Evolutionary conservation across 805 yeast genomes (phyloP).

Genomic region (Metschnikowia dekortorum): DNA sequence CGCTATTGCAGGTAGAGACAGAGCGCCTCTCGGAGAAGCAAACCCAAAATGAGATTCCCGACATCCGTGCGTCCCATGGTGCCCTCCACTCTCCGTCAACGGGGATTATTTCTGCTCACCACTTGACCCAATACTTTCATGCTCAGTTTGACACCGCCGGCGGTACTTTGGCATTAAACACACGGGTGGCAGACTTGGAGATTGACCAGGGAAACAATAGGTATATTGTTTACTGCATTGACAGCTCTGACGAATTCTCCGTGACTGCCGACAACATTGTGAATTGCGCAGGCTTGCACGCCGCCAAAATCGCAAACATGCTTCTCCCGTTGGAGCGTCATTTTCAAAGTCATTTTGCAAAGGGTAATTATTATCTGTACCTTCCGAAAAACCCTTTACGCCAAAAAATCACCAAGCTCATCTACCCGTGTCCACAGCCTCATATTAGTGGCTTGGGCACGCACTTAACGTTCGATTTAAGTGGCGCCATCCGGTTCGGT

Average conservation of each 20-base stretch:
- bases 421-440: conserved; percentile 75
- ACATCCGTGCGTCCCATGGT: conserved; percentile 57
- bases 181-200: conserved; percentile 47
- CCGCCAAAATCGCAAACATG: conserved; percentile 67
- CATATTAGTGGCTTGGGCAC: conserved; percentile 78
- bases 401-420: conserved; percentile 26
- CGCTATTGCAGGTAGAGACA: conserved; percentile 51
- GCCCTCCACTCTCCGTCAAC: conserved; percentile 73
- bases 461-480: conserved; percentile 78
- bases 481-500: conserved; percentile 77
- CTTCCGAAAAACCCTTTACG: conserved; percentile 42
- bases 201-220: conserved; percentile 18
- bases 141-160: conserved; percentile 51
- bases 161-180: conserved; percentile 63
- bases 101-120: conserved; percentile 82
- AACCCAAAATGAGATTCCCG: conserved; percentile 57
- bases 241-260: conserved; percentile 29
- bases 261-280: conserved; percentile 56
- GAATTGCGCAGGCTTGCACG: conserved; percentile 77
- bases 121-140: conserved; percentile 56
- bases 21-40: conserved; percentile 44
- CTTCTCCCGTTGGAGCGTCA: conserved; percentile 61
- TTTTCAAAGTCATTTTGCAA: conserved; percentile 62
- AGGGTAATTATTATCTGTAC: conserved; percentile 76
- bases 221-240: conserved; percentile 24